Percentiles rank a stretch among this genome's conserved stretches.
Conservation (phyloP, 2,329 filamentous ascomycete genomes). For the Diaporthe australafricana region DNA sequence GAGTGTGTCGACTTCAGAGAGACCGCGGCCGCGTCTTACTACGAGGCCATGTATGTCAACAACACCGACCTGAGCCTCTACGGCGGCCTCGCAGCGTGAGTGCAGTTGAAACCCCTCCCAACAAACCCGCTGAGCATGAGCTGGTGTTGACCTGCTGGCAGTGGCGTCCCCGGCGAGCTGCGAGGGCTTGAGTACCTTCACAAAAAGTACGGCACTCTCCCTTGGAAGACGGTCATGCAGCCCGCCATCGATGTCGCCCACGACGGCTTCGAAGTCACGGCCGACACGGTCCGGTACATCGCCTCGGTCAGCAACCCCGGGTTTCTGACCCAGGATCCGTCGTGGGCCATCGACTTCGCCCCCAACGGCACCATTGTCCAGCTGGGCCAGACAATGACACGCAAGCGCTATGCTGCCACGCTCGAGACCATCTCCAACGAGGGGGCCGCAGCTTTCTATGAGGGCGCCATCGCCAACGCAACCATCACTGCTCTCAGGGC, state of each 20-base stretch:
- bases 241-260: conserved; percentile 80
- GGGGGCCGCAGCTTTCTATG: conserved; percentile 78
- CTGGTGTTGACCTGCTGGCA: conserved; percentile 40
- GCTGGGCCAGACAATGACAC: conserved; percentile 79
- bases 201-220: conserved; percentile 70
- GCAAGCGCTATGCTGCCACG: conserved; percentile 79
- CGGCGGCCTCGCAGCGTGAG: conserved; percentile 79
- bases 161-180: conserved; percentile 77
- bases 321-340: conserved; percentile 77
- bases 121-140: background rate
- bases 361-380: conserved; percentile 75
- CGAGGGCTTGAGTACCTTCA: conserved; percentile 82
- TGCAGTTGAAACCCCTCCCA: conserved; percentile 51
- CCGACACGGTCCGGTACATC: conserved; percentile 80
- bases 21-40: conserved; percentile 82
- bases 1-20: conserved; percentile 90
- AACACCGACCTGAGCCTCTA: conserved; percentile 72
- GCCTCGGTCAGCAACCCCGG: conserved; percentile 58
- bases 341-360: conserved; percentile 88
- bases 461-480: conserved; percentile 74
- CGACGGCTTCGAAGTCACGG: conserved; percentile 76
- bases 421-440: conserved; percentile 75
- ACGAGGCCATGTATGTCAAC: conserved; percentile 83
- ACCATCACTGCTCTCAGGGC: conserved; percentile 75
- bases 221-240: conserved; percentile 75